Percentiles rank a stretch among this genome's conserved stretches.
Evolutionary conservation across 2,329 filamentous ascomycete species (phyloP).

Genomic region (Trichoderma sp.): DNA sequence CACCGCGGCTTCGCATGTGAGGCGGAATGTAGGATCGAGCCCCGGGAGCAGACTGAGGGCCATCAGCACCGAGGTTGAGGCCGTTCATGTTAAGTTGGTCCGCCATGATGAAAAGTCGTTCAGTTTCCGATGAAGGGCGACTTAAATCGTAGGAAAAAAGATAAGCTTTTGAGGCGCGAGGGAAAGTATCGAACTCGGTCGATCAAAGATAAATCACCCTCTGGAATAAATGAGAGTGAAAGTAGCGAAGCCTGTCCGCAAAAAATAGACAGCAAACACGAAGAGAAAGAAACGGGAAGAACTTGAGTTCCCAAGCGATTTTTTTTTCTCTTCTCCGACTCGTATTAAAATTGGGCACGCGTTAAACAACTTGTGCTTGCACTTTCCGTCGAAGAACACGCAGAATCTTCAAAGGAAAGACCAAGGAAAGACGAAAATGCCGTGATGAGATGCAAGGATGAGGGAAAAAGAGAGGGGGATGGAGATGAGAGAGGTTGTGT

Average conservation of each 20-base stretch:
- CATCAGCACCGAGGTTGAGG: conserved; percentile 61
- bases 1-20: conserved; percentile 68
- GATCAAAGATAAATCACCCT: conserved; percentile 35
- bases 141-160: conserved; percentile 2
- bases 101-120: conserved; percentile 62
- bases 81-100: conserved; percentile 82
- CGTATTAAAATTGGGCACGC: conserved; percentile 36
- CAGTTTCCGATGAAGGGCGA: conserved; percentile 30
- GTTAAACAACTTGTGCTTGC: conserved; percentile 36
- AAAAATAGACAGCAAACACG: conserved; percentile 36
- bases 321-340: conserved; percentile 37
- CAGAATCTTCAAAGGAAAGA: conserved; percentile 52
- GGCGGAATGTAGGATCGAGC: conserved; percentile 79
- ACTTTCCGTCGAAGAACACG: conserved; percentile 46
- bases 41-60: conserved; percentile 37
- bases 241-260: conserved; percentile 34
- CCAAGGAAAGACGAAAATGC: conserved; percentile 44
- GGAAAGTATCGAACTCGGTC: conserved; percentile 23
- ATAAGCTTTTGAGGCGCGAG: conserved; percentile 13
- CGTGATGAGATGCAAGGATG: conserved; percentile 36
- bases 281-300: conserved; percentile 40
- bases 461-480: conserved; percentile 33
- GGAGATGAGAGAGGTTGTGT: conserved; percentile 35
- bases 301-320: conserved; percentile 34
- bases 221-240: conserved; percentile 35